A percentile compares a stretch with the other conserved stretches of the same genome.
phyloP scores from a whole-genome alignment of 768 basidiomycete species.

The Chiua virens region DNA sequence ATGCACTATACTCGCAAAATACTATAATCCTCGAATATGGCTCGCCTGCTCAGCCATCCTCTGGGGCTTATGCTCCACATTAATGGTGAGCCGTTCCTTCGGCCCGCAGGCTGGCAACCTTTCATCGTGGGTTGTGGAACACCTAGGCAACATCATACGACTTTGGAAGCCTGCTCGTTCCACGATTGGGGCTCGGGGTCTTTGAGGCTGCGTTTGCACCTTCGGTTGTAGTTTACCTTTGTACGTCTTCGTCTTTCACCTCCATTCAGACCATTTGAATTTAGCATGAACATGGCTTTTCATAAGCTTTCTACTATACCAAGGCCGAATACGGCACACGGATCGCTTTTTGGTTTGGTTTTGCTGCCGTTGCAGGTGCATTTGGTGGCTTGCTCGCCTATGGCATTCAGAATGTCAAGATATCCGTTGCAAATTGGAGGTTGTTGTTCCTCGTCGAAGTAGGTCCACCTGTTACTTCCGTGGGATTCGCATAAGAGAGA shows the following conservation, averaged over 20 bases:
- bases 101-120: too few species aligned
- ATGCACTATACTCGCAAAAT: conserved; percentile 63
- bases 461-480: neutral
- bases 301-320: conserved; percentile 49
- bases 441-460: conserved; percentile 32
- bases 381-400: conserved; percentile 58
- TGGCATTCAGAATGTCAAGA: conserved; percentile 45
- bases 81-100: conserved; percentile 50
- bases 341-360: conserved; percentile 51
- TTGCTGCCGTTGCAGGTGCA: conserved; percentile 55
- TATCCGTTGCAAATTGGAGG: conserved; percentile 43
- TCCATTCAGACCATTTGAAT: conserved; percentile 26
- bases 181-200: conserved; percentile 32
- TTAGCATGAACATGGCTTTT: neutral
- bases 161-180: conserved; percentile 30
- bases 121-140: neutral
- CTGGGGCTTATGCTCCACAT: conserved; percentile 72
- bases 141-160: conserved; percentile 26
- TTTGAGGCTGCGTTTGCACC: conserved; percentile 37
- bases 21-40: conserved; percentile 65
- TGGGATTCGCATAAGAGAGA: neutral
- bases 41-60: conserved; percentile 64
- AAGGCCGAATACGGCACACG: conserved; percentile 47
- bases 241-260: conserved; percentile 10
- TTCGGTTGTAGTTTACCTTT: conserved; percentile 32